Evolutionary conservation across 1,284 basidiomycete species (phyloP), one percentile per base, ranked within the genome.

Genomic region (Sporisorium exsertum): DNA sequence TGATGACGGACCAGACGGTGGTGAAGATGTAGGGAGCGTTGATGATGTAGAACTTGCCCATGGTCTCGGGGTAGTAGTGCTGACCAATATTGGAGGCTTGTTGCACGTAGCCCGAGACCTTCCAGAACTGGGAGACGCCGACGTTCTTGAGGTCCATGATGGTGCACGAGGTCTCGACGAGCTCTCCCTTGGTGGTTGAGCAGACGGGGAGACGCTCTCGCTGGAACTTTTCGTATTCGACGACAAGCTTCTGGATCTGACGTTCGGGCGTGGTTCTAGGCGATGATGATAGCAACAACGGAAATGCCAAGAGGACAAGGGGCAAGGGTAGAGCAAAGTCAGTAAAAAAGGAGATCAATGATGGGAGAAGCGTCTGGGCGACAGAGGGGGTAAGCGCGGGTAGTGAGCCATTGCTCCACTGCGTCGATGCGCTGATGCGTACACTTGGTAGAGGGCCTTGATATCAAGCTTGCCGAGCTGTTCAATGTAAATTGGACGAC

Each of bases 91-190:
- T 87, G 4, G 92, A 89, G 0, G 95, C 93, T 42, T 91, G 87
- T 75, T 89, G 90, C 50, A 99, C 92, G 88, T 96, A 97, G 87
- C 93, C 91, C 87, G 94, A 95, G 2, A 84, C 95, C 85, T 90
- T 91, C 88, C 92, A 95, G 86, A 97, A 99, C 84, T 91, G 91
- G 70, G 89, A 88, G 77, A 98, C 86, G 29, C 92, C 91, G 61
- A 97, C 94, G 84, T 90, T 90, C 67, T 91, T 87, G 70, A 99
- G 90, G 86, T 99, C 96, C 87, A 99, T 90, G 88, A 99, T 96
- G 66, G 96, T 98, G 90, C 95, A 98, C 64, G 91, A 94, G n/a
- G 95, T 98, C 88, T 98, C 95, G 86, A 99, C 92, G 64, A 94
- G 91, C 86, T 95, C 91, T 3, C 94, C 94, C 58, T 88, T 86